Conservation (phyloP, 257 asterid genomes). For the Solanum habrochaites region DNA sequence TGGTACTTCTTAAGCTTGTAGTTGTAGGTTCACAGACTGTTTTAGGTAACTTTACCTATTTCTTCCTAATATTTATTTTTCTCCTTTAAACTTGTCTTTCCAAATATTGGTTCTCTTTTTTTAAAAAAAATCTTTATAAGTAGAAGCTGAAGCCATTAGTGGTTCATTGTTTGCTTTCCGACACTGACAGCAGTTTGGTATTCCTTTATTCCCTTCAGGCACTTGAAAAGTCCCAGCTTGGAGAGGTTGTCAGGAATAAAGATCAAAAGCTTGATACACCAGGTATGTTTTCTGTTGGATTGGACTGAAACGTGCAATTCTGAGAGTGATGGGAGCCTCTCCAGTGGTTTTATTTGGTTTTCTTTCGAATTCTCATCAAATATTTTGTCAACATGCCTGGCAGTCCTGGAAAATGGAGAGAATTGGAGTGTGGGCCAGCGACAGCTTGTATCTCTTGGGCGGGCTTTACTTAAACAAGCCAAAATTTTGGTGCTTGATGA, state of each 20-base stretch:
- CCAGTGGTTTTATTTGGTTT: neutral
- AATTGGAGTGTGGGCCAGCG: slow-evolving; percentile 98
- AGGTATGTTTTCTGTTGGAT: slow-evolving; percentile 26
- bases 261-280: slow-evolving; percentile 82
- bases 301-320: neutral
- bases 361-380: neutral
- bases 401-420: slow-evolving; percentile 86
- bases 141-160: neutral
- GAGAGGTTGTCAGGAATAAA: slow-evolving; percentile 67
- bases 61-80: neutral
- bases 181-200: neutral
- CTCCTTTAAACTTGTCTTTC: neutral
- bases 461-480: slow-evolving; percentile 90
- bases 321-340: neutral
- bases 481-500: slow-evolving; percentile 88
- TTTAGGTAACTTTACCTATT: neutral
- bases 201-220: slow-evolving; percentile 31
- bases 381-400: neutral
- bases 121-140: neutral
- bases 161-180: neutral
- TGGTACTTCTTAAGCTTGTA: neutral
- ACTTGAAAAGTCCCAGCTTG: slow-evolving; percentile 88
- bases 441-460: slow-evolving; percentile 88
- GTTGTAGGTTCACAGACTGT: neutral
- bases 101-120: neutral